These are phyloP conservation scores for Cyberlindnera mrakii DNA, from an alignment of 805 yeast genomes.

Conservation along the genomic window DNA sequence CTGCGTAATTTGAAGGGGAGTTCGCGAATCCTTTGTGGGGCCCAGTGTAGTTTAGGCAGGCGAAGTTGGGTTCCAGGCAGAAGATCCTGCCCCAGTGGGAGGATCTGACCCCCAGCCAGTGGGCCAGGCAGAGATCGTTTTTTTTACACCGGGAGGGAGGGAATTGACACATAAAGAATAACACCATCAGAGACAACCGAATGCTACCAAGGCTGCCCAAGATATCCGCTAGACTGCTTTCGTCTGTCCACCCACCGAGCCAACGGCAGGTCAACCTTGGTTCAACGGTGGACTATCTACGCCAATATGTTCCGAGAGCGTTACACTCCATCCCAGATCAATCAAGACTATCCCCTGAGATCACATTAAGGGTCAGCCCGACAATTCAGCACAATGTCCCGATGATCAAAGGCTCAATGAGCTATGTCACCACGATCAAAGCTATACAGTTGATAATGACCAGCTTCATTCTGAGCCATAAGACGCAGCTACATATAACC, in stretches of 20 bases:
- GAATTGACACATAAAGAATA: no score
- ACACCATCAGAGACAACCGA: no score
- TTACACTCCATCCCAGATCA: slow-evolving; percentile 40
- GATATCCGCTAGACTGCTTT: neutral
- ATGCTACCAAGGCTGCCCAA: neutral
- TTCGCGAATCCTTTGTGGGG: no score
- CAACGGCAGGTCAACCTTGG: slow-evolving; percentile 42
- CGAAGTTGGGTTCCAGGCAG: no score
- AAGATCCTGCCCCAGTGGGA: no score
- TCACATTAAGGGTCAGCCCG: slow-evolving; percentile 53
- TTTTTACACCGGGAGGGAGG: no score
- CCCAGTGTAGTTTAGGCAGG: no score
- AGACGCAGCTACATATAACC: slow-evolving; percentile 44
- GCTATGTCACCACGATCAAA: slow-evolving; percentile 52
- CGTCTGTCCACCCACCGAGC: neutral
- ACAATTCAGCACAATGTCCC: slow-evolving; percentile 46
- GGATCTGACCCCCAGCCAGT: no score
- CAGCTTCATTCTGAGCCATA: slow-evolving; percentile 49
- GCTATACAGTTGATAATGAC: slow-evolving; percentile 49
- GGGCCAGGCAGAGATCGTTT: no score
- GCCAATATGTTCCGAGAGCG: slow-evolving; percentile 43
- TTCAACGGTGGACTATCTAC: slow-evolving; percentile 41
- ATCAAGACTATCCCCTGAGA: slow-evolving; percentile 36
- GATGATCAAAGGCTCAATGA: slow-evolving; percentile 44
- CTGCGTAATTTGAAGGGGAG: no score